Base-by-base conservation (phyloP, 1,139 yeast species). In the Debaryomycetaceae sp. region DNA sequence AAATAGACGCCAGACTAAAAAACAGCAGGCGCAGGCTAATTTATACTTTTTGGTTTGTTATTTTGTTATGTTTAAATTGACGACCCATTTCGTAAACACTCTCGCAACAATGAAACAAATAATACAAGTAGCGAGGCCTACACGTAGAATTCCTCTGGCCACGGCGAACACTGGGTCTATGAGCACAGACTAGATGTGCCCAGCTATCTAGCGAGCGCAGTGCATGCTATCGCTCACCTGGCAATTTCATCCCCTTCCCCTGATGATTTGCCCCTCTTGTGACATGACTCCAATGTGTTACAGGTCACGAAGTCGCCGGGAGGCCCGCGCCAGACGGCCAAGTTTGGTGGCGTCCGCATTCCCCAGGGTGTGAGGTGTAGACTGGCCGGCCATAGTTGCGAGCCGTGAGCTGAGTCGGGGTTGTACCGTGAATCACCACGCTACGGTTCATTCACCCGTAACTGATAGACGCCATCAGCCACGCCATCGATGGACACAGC, bases 21-120 rank as follows among this genome's bases (percentile, higher is more conserved):
- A 17, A 22, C 24, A 34, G 42, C 42, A 39, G 42, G 42, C 42
- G 42, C 42, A 39, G 42, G 37, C 35, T 8, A 22, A 39, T 39
- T 39, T 39, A 39, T 39, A 39, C 31, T 11, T 24, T 39, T 39
- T 34, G 22, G 33, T 24, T n/a, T 13, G 22, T 34, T 34, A 7
- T 13, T 34, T 34, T 36, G 20, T 36, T 36, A 36, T 36, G 38
- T 36, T 34, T 34, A 34, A 34, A 17, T 34, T 34, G 36, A 34
- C 36, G 36, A 34, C 36, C 36, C 22, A 13, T 17, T 13, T 34
- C 36, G 22, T 34, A 34, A 34, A 13, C 36, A 13, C 9, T 7
- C 22, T n/a, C 31, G 11, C 31, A 27, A 11, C 8, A 27, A 8
- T 27, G 31, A 11, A 7, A 27, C 31, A 11, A 27, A 27, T 8